Conservation (phyloP, 2,329 filamentous ascomycete genomes). For the Pseudopithomyces chartarum region DNA sequence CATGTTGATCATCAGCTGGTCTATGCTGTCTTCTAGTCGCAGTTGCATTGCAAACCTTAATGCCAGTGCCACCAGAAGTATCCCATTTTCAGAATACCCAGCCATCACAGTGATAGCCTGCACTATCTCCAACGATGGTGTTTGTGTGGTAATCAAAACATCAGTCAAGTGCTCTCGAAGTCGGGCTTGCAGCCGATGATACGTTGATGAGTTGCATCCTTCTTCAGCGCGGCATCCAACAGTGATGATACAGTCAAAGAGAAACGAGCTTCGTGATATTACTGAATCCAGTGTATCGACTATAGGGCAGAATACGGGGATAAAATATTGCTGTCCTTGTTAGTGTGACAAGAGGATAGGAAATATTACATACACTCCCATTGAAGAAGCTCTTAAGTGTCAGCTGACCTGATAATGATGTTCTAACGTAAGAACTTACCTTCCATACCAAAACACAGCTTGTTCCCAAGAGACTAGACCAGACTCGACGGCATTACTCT, state of each 20-base stretch:
- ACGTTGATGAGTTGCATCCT: conserved; percentile 47
- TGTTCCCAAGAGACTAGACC: conserved; percentile 33
- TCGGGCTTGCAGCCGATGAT: conserved; percentile 37
- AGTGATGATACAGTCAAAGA: conserved; percentile 59
- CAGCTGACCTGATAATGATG: conserved; percentile 3
- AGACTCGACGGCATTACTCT: conserved; percentile 26
- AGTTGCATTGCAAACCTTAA: conserved; percentile 58
- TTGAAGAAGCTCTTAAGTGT: conserved; percentile 31
- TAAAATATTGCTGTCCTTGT: conserved; percentile 50
- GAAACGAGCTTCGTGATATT: conserved; percentile 52
- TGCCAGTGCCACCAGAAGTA: conserved; percentile 56
- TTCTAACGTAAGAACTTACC: conserved; percentile 13
- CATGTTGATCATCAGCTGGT: conserved; percentile 46
- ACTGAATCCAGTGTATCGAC: conserved; percentile 55
- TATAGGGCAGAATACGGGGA: conserved; percentile 54
- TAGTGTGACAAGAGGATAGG: neutral
- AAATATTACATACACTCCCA: conserved; percentile 27
- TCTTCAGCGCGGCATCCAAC: conserved; percentile 57
- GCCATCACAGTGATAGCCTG: conserved; percentile 59
- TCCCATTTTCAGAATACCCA: conserved; percentile 59
- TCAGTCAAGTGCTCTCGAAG: conserved; percentile 52
- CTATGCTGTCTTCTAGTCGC: conserved; percentile 46
- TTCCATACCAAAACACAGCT: conserved; percentile 32
- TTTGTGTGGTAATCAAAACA: conserved; percentile 48
- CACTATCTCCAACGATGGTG: conserved; percentile 54